Base-by-base conservation (phyloP, 1,284 basidiomycete genomes). In the Boletus sp. region DNA sequence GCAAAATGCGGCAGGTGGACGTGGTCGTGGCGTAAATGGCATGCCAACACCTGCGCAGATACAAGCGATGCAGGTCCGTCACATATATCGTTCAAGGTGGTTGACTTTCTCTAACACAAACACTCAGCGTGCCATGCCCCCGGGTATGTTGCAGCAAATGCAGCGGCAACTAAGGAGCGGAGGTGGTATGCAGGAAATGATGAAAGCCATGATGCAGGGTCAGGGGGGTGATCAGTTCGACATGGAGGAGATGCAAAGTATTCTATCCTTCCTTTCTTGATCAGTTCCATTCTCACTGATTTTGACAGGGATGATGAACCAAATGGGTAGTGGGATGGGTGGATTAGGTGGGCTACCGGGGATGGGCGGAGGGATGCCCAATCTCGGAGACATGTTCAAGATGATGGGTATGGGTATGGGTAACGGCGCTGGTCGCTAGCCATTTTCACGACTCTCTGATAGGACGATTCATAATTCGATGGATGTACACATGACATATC, bases 131-230 rank as follows among this genome's bases (percentile, higher is more conserved):
- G 75, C 89, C 12, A 84, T 94, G 81, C 91, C 92, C 2, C 91
- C 91, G 9, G 91, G 91, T 27, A 87, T 93, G 82, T 66, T 94
- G 49, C 87, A 88, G 60, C 84, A 91, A 57, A 81, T 91, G 79
- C 86, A 90, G 62, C 74, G 83, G 47, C 88, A 92, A 65, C 77
- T 94, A 66, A 78, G 89, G 41, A 75, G 83, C 42, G 89, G 89
- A 6, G 85, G 86, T 30, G 90, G 89, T n/a, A 89, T 93, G 72
- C 88, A 93, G 62, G 91, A 94, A 66, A 93, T 94, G 88, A 90
- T 95, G 88, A 89, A 88, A 65, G 88, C 91, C 22, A 91, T 94
- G 86, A 93, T 94, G 91, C 88, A 89, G 57, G 87, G 88, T 7
- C 84, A 89, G 58, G 89, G 88, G 57, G 86, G 87, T 17, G 84